Evolutionary conservation across 495 filamentous ascomycete genomes (phyloP).

Genomic region (Talaromyces liani): DNA sequence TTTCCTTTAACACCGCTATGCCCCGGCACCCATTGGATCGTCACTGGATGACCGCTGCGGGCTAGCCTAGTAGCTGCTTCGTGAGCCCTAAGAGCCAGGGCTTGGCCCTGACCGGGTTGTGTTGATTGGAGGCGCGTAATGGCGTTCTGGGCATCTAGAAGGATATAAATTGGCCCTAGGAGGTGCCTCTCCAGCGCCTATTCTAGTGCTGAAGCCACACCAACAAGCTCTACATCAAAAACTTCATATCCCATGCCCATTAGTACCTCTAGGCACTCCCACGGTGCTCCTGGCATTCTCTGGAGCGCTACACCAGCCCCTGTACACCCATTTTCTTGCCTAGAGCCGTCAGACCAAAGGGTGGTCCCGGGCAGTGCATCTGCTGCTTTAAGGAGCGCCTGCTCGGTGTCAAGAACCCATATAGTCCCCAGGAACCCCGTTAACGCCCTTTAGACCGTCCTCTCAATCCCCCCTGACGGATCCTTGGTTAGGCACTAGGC

Average conservation of each 20-base stretch:
- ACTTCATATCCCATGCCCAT: neutral
- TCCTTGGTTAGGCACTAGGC: neutral
- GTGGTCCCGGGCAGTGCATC: neutral
- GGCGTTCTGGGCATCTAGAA: constrained; percentile 5
- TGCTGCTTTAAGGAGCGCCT: neutral
- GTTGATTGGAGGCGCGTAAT: neutral
- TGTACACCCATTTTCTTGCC: neutral
- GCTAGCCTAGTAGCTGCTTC: neutral
- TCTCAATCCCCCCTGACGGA: neutral
- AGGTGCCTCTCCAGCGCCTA: neutral
- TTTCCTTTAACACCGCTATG: neutral
- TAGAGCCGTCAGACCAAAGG: neutral
- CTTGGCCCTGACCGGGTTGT: neutral
- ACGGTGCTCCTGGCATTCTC: neutral
- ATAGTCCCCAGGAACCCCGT: neutral
- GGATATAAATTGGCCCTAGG: neutral
- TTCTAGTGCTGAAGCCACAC: neutral
- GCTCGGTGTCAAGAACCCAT: neutral
- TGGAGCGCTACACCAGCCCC: neutral
- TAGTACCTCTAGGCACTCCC: neutral
- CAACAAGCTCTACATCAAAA: constrained; percentile 6
- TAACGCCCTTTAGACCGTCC: neutral
- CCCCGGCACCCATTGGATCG: neutral
- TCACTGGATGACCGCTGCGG: neutral
- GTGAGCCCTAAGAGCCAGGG: neutral